Base-by-base conservation (phyloP, 2,329 filamentous ascomycete genomes). In the Periglandula ipomoeae region DNA sequence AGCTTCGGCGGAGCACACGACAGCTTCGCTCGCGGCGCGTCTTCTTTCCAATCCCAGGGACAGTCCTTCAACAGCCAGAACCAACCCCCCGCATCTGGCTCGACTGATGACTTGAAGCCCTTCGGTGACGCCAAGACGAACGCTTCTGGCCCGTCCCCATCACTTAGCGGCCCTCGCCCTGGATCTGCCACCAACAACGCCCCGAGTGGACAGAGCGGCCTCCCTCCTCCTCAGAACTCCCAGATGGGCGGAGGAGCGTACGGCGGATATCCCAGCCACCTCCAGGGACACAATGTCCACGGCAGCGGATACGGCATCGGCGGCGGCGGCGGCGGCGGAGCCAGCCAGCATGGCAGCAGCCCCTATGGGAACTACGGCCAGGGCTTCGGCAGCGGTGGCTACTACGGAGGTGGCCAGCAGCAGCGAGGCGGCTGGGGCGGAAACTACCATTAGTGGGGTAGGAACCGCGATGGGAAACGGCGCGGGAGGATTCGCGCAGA, bases 341-440 rank as follows among this genome's bases (percentile, higher is more conserved):
- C 72, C 56, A 75, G 69, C 54, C 76, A 80, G 61, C 73, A 74
- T 53, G 68, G 63, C 40, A 78, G 69, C 64, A 73, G 65, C 57
- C 74, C 73, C 13, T 81, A 81, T 53, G 73, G 72, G 41, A 72
- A 70, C 22, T 80, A 79, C 53, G 72, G 70, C 46, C 70, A 70
- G 51, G 71, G 69, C 44, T 76, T 74, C 46, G 69, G 71, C 53
- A 66, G 66, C 53, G 68, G 67, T 52, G 70, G 65, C 54, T 75
- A 74, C 65, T 76, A 76, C 60, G 69, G 68, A 49, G 61, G 53
- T 44, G 51, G 52, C 39, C 67, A 73, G 55, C 68, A 70, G 57
- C 70, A 70, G 59, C 72, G 72, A 52, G 71, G 75, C 54, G 76
- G 77, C 59, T 81, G 77, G 77, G 77, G 78, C 56, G 72, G 71